A percentile compares a stretch with the other conserved stretches of the same genome.
Evolutionary conservation across 2,329 filamentous ascomycete species (phyloP).

Genomic region (Alternaria triticimaculans): DNA sequence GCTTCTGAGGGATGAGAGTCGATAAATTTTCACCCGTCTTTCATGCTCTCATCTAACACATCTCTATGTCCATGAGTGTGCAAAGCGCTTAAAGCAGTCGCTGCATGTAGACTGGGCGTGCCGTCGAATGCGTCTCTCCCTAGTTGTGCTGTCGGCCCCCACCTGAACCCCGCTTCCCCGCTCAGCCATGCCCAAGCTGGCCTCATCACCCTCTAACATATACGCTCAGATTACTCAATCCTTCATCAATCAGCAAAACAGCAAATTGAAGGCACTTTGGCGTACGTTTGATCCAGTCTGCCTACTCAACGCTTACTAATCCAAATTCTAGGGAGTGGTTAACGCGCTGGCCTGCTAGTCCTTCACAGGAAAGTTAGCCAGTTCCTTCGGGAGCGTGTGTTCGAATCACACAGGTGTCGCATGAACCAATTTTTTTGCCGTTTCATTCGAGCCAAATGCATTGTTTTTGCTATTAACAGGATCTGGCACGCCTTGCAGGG

Average conservation of each 20-base stretch:
- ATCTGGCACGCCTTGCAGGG: not conserved
- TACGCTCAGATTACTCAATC: rapidly evolving
- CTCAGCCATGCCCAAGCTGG: not conserved
- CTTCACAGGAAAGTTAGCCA: constrained; percentile 25
- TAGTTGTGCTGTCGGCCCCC: not conserved
- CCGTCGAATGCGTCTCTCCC: not conserved
- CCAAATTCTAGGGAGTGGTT: constrained; percentile 20
- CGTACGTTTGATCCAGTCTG: not conserved
- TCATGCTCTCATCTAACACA: not conserved
- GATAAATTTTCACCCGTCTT: not conserved
- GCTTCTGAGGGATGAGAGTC: not conserved
- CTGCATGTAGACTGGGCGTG: not conserved
- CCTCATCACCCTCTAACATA: not conserved
- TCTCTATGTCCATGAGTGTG: not conserved
- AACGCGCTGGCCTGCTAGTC: constrained; percentile 37
- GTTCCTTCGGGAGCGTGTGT: constrained; percentile 39
- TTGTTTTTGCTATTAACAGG: not conserved
- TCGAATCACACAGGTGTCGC: constrained; percentile 39
- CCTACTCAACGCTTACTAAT: not conserved
- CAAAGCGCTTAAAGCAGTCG: not conserved
- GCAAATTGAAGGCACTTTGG: constrained; percentile 8
- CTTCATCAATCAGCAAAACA: constrained; percentile 4
- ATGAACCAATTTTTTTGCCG: constrained; percentile 14
- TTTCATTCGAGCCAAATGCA: not conserved
- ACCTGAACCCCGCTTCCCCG: not conserved